Evolutionary conservation across 2,329 filamentous ascomycete species (phyloP), one percentile per base, ranked within the genome.

Genomic region (Penicillium sp.): DNA sequence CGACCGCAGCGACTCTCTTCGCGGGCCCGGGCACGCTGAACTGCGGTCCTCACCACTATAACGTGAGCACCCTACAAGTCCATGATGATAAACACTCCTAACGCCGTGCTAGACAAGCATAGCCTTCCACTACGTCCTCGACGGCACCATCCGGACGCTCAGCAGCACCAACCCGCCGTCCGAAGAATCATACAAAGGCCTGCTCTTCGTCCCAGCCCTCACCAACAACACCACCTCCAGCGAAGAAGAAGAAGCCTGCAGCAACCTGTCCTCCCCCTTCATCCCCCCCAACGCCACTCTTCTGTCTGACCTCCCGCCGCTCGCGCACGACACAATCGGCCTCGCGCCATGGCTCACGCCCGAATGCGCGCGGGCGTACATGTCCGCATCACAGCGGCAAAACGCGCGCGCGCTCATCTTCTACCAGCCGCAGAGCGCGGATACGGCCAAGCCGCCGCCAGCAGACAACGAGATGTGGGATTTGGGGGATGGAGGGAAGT

Each of bases 141-240:
- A 73, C 35, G 69, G 68, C 57, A 88, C 89, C 64, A 81, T 96
- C 52, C 89, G 86, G 46, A 95, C 90, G 0, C 78, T 97, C 14
- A 89, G 89, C 3, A 84, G 82, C 30, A 88, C 84, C 59, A 85
- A 84, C 68, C 79, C 83, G 52, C 79, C 82, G 30, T 71, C 79
- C 40, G 83, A 86, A 61, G 82, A 82, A 55, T 77, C 83, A 54
- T 84, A 94, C 35, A 82, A 84, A 61, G 93, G 93, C 60, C 82
- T 97, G 16, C 81, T 97, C 57, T 97, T 94, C 70, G 88, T 96
- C 94, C 93, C 4, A 83, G 86, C 59, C 79, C 96, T n/a, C n/a
- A n/a, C n/a, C n/a, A n/a, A n/a, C n/a, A n/a, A n/a, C n/a, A n/a
- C n/a, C n/a, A n/a, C n/a, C n/a, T n/a, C n/a, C n/a, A n/a, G n/a